Conservation (phyloP, 345 rosid genomes). For the Melaleuca quinquenervia region DNA sequence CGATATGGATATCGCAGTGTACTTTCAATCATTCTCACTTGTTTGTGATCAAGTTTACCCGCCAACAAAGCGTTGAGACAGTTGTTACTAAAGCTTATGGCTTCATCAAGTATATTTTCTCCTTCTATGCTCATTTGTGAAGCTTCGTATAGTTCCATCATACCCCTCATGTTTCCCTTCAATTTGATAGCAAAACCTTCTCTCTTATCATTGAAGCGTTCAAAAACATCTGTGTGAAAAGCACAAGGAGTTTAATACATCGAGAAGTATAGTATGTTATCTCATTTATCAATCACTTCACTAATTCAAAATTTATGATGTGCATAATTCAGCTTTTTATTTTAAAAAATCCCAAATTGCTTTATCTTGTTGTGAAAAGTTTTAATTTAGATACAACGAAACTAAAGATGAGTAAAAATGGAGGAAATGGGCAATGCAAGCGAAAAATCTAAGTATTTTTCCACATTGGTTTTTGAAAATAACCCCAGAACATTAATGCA, state of each 20-base stretch:
- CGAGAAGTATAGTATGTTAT: neutral
- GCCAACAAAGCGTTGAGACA: neutral
- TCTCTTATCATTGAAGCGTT: conserved; percentile 9
- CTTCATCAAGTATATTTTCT: conserved; percentile 30
- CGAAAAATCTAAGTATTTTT: neutral
- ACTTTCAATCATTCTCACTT: neutral
- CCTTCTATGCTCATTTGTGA: conserved; percentile 30
- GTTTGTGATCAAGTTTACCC: neutral
- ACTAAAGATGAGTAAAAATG: neutral
- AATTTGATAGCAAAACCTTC: neutral
- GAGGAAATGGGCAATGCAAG: neutral
- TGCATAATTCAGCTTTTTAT: neutral
- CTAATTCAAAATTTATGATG: neutral
- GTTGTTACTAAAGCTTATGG: conserved; percentile 1
- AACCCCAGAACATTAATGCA: neutral
- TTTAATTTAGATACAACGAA: neutral
- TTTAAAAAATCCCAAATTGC: neutral
- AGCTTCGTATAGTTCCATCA: conserved; percentile 35
- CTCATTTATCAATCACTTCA: neutral
- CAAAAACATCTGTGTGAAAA: conserved; percentile 14
- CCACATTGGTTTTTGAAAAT: neutral
- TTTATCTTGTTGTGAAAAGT: neutral
- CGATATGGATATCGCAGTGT: neutral
- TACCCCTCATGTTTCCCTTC: neutral
- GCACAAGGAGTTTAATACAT: neutral